phyloP scores from a whole-genome alignment of 768 basidiomycete genomes.

The Suillus decipiens region DNA sequence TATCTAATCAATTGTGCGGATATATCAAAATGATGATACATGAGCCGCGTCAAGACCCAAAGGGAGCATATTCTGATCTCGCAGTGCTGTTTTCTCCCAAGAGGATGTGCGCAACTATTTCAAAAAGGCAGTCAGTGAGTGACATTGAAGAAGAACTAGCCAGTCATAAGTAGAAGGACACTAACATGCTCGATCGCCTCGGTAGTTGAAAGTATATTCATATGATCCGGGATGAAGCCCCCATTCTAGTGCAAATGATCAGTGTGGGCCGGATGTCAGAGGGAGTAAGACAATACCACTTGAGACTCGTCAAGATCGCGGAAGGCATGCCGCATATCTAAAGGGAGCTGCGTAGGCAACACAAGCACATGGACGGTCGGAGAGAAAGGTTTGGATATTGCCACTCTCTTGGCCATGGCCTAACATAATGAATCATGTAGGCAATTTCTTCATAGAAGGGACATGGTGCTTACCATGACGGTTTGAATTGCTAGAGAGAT shows the following conservation, averaged over 20 bases:
- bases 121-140: background rate
- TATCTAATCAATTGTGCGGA: background rate
- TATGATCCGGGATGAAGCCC: constrained; percentile 64
- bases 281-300: constrained; percentile 45
- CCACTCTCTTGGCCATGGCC: constrained; percentile 55
- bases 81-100: constrained; percentile 51
- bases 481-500: constrained; percentile 63
- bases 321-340: constrained; percentile 66
- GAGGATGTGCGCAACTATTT: constrained; percentile 50
- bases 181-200: constrained; percentile 64
- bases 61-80: constrained; percentile 57
- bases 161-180: background rate
- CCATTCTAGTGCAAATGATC: constrained; percentile 41
- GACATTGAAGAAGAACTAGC: background rate
- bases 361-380: constrained; percentile 76
- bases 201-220: constrained; percentile 65
- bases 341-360: constrained; percentile 72
- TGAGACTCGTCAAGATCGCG: constrained; percentile 67
- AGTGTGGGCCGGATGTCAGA: background rate
- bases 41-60: constrained; percentile 47
- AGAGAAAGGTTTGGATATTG: constrained; percentile 59
- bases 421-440: constrained; percentile 27
- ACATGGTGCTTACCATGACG: constrained; percentile 47
- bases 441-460: background rate
- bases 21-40: constrained; percentile 16